Evolutionary conservation across 2,329 filamentous ascomycete genomes (phyloP).

Genomic region (Sporothrix inflata): DNA sequence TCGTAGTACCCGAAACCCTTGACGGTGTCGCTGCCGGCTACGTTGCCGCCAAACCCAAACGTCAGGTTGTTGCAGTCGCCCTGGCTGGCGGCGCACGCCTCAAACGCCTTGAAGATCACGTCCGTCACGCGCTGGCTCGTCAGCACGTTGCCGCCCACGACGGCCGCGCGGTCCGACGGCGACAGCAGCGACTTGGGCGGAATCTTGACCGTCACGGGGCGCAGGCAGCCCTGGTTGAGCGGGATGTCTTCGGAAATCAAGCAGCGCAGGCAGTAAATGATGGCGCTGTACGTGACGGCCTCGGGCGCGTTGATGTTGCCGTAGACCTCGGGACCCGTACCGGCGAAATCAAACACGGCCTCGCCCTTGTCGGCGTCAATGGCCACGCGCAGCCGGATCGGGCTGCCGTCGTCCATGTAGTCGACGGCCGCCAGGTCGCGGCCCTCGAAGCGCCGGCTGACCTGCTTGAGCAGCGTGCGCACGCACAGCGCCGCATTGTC

Average conservation of each 20-base stretch:
- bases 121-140: constrained; percentile 82
- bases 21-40: constrained; percentile 59
- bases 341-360: constrained; percentile 75
- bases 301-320: constrained; percentile 78
- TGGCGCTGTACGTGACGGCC: constrained; percentile 76
- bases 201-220: constrained; percentile 74
- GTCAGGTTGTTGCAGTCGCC: constrained; percentile 85
- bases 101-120: constrained; percentile 79
- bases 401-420: constrained; percentile 85
- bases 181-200: constrained; percentile 73
- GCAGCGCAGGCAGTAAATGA: constrained; percentile 83
- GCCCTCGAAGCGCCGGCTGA: constrained; percentile 66
- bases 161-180: constrained; percentile 75
- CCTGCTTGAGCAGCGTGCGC: constrained; percentile 70
- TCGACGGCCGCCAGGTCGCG: constrained; percentile 74
- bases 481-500: constrained; percentile 78
- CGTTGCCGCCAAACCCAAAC: constrained; percentile 76
- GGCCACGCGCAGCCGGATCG: constrained; percentile 73
- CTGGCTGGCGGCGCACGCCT: constrained; percentile 76
- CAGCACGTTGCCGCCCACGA: constrained; percentile 81
- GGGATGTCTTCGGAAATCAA: constrained; percentile 82
- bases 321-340: constrained; percentile 76
- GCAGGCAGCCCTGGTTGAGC: constrained; percentile 82
- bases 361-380: constrained; percentile 76
- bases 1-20: constrained; percentile 85